These are phyloP conservation scores for Eucalyptus curtisii DNA, from an alignment of 345 rosid genomes.

Conservation along the genomic window DNA sequence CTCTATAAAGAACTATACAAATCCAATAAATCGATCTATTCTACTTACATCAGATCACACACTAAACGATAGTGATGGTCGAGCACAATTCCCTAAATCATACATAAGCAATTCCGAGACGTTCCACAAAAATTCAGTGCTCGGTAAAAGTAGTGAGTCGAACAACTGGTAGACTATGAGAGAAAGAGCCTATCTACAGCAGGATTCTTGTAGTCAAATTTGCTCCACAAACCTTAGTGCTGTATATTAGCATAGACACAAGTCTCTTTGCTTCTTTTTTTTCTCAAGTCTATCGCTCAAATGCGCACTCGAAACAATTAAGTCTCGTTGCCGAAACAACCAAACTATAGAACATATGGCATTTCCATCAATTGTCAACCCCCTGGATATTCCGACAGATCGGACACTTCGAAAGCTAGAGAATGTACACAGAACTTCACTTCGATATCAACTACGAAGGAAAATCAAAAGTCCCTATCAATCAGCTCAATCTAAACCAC, in stretches of 20 bases:
- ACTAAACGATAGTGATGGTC: background rate
- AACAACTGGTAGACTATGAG: background rate
- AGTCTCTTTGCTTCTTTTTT: background rate
- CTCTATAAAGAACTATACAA: background rate
- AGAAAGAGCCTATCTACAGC: background rate
- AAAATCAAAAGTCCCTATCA: background rate
- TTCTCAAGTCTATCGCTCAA: background rate
- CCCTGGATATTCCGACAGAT: background rate
- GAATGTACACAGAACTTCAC: background rate
- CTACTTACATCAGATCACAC: background rate
- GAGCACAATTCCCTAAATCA: background rate
- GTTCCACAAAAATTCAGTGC: background rate
- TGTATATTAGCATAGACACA: background rate
- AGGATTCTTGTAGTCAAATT: background rate
- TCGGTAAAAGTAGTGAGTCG: background rate
- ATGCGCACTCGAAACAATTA: background rate
- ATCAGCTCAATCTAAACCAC: background rate
- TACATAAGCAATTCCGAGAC: background rate
- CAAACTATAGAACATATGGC: background rate
- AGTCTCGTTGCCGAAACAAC: background rate
- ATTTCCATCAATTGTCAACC: background rate
- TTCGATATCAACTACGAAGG: background rate
- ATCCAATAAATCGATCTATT: background rate
- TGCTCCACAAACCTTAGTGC: background rate
- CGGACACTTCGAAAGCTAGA: background rate